phyloP scores from a whole-genome alignment of 805 yeast genomes.

The Monosporozyma siamensis region DNA sequence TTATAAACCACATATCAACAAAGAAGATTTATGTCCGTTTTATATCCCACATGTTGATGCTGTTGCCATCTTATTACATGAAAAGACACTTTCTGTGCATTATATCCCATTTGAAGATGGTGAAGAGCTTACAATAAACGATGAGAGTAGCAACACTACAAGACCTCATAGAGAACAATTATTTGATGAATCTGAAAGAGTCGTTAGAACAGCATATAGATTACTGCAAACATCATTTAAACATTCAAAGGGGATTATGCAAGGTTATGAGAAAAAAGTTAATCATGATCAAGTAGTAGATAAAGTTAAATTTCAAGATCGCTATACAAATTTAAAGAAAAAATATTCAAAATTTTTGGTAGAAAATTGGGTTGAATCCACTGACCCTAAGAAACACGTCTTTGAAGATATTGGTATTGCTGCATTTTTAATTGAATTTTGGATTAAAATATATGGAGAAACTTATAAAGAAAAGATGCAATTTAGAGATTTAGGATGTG shows the following conservation, averaged over 20 bases:
- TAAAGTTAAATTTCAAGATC: slow-evolving; percentile 71
- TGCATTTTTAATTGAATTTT: slow-evolving; percentile 80
- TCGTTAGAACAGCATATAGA: slow-evolving; percentile 73
- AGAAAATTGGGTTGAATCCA: slow-evolving; percentile 82
- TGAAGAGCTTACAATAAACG: no score
- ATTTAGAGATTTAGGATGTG: slow-evolving; percentile 90
- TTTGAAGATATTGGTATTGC: slow-evolving; percentile 95
- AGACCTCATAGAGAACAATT: slow-evolving; percentile 23
- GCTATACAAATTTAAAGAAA: slow-evolving; percentile 71
- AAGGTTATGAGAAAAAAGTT: slow-evolving; percentile 82
- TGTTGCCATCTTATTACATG: slow-evolving; percentile 56
- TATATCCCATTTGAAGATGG: slow-evolving; percentile 58
- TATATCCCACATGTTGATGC: slow-evolving; percentile 81
- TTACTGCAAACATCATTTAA: slow-evolving; percentile 70
- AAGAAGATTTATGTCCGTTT: slow-evolving; percentile 61
- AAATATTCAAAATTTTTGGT: slow-evolving; percentile 69
- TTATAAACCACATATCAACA: slow-evolving; percentile 67
- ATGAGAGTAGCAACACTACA: slow-evolving; percentile 5
- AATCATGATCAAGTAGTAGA: slow-evolving; percentile 81
- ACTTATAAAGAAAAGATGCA: slow-evolving; percentile 34
- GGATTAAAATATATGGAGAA: slow-evolving; percentile 47
- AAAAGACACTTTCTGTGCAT: slow-evolving; percentile 52
- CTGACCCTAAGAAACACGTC: slow-evolving; percentile 92
- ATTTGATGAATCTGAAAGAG: slow-evolving; percentile 42
- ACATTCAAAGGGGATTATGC: slow-evolving; percentile 75